phyloP scores from a whole-genome alignment of 78 protist genomes.

The slime mould (Dictyostelium discoideum) region DNA sequence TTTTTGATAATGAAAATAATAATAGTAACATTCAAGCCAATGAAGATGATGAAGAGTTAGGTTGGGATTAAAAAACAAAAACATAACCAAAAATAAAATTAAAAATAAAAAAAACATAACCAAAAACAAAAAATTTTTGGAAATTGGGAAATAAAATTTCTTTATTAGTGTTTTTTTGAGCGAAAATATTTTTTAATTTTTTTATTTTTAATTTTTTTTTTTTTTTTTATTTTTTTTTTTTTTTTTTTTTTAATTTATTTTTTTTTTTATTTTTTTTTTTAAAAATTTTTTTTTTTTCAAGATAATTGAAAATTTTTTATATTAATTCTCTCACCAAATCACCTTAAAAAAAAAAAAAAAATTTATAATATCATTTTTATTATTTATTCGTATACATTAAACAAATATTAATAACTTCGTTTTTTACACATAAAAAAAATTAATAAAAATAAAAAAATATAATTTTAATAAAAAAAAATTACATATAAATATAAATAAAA shows the following conservation, averaged over 20 bases:
- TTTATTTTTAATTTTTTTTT: background rate
- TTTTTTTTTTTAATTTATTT: background rate
- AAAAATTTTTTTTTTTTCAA: background rate
- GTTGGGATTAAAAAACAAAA: background rate
- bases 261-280: background rate
- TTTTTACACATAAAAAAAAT: background rate
- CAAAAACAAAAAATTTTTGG: no score
- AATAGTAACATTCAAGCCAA: background rate
- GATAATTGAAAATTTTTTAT: background rate
- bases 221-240: background rate
- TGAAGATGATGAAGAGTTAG: background rate
- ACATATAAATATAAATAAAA: background rate
- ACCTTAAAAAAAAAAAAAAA: background rate
- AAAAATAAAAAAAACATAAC: no score
- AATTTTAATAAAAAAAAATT: no score
- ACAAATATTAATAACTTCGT: background rate
- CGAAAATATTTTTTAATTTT: background rate
- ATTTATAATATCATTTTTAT: background rate
- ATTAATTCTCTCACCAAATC: background rate
- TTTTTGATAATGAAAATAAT: background rate
- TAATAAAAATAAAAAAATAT: no score
- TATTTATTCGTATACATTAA: background rate
- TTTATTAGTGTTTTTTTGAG: background rate
- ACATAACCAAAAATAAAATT: no score
- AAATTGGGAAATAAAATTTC: no score